A percentile compares a stretch with the other conserved stretches of the same genome.
Evolutionary conservation across 2,329 filamentous ascomycete genomes (phyloP).

Genomic region (Pestalotiopsis sp.): DNA sequence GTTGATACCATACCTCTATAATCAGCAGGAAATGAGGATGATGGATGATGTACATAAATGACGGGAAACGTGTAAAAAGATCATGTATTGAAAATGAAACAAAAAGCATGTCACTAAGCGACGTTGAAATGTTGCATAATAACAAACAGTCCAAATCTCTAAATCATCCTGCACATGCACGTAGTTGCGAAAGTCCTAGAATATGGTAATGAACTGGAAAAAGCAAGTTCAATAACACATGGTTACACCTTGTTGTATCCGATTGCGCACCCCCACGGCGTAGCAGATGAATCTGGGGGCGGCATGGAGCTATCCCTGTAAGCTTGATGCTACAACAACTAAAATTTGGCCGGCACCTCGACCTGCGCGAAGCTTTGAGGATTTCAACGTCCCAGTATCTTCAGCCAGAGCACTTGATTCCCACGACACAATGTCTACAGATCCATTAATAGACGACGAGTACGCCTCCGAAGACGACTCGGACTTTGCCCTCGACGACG

Average conservation of each 20-base stretch:
- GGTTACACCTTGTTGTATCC: too few species aligned
- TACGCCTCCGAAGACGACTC: conserved; percentile 75
- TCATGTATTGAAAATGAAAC: not conserved
- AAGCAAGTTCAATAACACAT: not conserved
- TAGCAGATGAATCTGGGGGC: not conserved
- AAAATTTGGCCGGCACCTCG: not conserved
- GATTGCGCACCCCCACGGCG: too few species aligned
- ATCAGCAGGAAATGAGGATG: not conserved
- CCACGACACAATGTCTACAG: conserved; percentile 40
- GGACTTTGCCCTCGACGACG: conserved; percentile 67
- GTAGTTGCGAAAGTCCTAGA: too few species aligned
- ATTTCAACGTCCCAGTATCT: not conserved
- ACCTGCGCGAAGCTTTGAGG: not conserved
- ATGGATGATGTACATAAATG: not conserved
- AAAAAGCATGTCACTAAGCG: not conserved
- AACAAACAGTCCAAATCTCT: not conserved
- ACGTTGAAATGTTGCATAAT: not conserved
- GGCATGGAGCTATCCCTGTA: not conserved
- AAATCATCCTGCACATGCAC: not conserved
- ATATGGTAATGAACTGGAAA: not conserved
- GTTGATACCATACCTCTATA: not conserved
- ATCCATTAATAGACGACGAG: conserved; percentile 45
- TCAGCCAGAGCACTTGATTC: not conserved
- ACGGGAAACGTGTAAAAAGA: not conserved
- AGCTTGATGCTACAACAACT: not conserved